Evolutionary conservation across 345 rosid genomes (phyloP).

Genomic region (Physaria fendleri): DNA sequence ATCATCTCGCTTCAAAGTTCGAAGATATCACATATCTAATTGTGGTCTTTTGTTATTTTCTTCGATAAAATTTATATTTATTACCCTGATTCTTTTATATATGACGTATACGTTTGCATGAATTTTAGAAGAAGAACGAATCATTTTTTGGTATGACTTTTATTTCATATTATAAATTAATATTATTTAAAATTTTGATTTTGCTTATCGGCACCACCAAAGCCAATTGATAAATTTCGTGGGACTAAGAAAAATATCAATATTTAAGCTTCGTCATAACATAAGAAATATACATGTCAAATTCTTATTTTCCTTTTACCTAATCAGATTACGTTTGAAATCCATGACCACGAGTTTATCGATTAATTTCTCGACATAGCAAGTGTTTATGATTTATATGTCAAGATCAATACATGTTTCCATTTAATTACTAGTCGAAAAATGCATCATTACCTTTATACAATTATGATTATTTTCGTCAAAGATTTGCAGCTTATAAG

Average conservation of each 20-base stretch:
- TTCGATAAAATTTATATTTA: not conserved
- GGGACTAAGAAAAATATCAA: not conserved
- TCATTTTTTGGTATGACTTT: conserved; percentile 6
- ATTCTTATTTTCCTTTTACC: not conserved
- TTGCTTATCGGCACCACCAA: not conserved
- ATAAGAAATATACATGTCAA: not conserved
- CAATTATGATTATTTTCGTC: not conserved
- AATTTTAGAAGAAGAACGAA: not conserved
- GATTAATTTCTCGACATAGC: not conserved
- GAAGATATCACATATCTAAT: not conserved
- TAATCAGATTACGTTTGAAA: not conserved
- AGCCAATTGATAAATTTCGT: conserved; percentile 11
- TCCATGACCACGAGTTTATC: not conserved
- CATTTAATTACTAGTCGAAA: not conserved
- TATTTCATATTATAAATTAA: not conserved
- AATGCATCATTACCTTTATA: not conserved
- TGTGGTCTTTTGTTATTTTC: not conserved
- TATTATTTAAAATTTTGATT: not conserved
- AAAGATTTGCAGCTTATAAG: not conserved
- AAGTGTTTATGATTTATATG: not conserved
- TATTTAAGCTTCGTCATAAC: not conserved
- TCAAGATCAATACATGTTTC: not conserved
- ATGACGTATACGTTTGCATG: not conserved
- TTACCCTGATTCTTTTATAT: not conserved
- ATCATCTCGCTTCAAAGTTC: too few relatives aligned